Conservation (phyloP, 148 eudicot genomes). For the Chenopodium quinoa region DNA sequence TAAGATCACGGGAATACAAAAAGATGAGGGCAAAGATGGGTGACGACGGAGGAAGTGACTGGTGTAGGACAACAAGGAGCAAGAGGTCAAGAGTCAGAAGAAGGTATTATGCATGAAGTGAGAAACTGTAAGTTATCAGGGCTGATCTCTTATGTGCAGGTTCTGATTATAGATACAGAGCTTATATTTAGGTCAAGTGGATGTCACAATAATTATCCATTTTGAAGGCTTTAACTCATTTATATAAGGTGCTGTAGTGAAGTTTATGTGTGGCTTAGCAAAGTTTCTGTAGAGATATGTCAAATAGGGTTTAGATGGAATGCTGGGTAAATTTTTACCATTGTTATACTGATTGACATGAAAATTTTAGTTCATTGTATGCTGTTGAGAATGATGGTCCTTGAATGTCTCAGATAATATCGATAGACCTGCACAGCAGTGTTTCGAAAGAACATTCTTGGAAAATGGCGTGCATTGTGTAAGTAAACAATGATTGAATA, state of each 20-base stretch:
- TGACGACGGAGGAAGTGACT: slow-evolving; percentile 28
- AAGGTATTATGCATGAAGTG: slow-evolving; percentile 32
- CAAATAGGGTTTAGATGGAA: slow-evolving; percentile 18
- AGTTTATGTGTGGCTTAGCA: background rate
- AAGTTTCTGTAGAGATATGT: background rate
- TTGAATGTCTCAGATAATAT: background rate
- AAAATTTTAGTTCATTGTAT: slow-evolving; percentile 8
- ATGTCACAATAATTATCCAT: background rate
- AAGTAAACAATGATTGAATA: background rate
- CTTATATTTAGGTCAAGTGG: slow-evolving; percentile 3
- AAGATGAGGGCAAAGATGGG: slow-evolving; percentile 44
- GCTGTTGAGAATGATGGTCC: background rate
- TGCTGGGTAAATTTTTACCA: slow-evolving; percentile 8
- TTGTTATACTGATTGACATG: slow-evolving; percentile 10
- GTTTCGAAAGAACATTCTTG: background rate
- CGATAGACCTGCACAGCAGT: background rate
- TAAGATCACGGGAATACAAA: slow-evolving; percentile 58
- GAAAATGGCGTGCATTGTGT: background rate
- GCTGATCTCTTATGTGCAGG: background rate
- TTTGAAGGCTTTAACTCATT: background rate
- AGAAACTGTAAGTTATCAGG: slow-evolving; percentile 6
- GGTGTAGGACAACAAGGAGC: slow-evolving; percentile 43
- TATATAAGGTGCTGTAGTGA: background rate
- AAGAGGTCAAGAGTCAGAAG: slow-evolving; percentile 47
- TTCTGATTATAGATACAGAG: slow-evolving; percentile 19